Percentiles rank a stretch among this genome's conserved stretches.
These are phyloP conservation scores for Euptelea pleiosperma DNA, from an alignment of 164 flowering plant genomes.

Conservation along the genomic window DNA sequence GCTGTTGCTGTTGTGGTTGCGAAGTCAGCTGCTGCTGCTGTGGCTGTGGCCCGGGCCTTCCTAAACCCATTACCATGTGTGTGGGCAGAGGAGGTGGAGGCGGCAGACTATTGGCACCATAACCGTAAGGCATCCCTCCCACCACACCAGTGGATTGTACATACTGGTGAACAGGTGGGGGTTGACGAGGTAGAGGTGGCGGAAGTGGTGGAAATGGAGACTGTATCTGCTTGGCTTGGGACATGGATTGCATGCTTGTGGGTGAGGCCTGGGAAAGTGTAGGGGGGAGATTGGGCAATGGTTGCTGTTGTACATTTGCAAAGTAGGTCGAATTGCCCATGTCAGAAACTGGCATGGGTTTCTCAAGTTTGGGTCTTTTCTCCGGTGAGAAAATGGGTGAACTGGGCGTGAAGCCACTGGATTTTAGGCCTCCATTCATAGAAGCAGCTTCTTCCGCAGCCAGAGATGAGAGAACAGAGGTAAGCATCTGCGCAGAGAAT, in stretches of 20 bases:
- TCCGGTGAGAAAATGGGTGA: constrained; percentile 37
- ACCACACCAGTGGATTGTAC: constrained; percentile 44
- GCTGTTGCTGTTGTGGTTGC: constrained; percentile 31
- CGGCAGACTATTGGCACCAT: constrained; percentile 32
- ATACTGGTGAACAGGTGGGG: constrained; percentile 40
- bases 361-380: constrained; percentile 60
- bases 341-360: constrained; percentile 44
- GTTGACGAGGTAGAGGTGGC: constrained; percentile 33
- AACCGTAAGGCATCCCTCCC: constrained; percentile 55
- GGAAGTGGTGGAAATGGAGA: constrained; percentile 35
- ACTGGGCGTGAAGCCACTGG: constrained; percentile 30
- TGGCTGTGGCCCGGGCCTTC: constrained; percentile 41
- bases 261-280: constrained; percentile 15
- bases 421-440: constrained; percentile 32
- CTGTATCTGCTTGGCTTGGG: constrained; percentile 40
- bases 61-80: constrained; percentile 44
- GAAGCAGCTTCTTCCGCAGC: constrained; percentile 78
- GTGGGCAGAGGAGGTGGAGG: constrained; percentile 67
- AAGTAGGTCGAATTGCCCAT: constrained; percentile 32
- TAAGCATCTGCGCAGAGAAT: constrained; percentile 75
- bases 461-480: constrained; percentile 65
- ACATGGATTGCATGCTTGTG: constrained; percentile 24
- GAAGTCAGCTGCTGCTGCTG: constrained; percentile 30
- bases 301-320: constrained; percentile 35
- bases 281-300: constrained; percentile 18